Conservation (phyloP, 768 basidiomycete species). For the Leccinum longicurvipes region DNA sequence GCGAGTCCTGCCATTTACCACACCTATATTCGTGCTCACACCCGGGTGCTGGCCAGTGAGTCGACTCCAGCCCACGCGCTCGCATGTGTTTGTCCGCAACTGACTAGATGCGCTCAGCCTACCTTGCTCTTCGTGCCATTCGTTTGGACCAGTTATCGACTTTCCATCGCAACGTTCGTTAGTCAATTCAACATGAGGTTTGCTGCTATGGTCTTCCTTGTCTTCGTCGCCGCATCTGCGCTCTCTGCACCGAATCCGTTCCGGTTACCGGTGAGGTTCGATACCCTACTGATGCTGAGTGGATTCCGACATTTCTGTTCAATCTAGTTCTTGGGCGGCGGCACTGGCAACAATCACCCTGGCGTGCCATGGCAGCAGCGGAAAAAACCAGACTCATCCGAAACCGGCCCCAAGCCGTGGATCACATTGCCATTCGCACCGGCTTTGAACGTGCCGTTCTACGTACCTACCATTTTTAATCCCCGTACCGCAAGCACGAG, state of each 20-base stretch:
- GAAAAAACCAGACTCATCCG: neutral
- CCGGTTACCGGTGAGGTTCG: neutral
- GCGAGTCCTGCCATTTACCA: no score
- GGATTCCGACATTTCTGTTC: neutral
- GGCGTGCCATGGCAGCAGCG: no score
- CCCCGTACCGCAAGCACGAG: no score
- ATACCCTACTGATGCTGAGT: neutral
- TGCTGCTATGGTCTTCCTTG: neutral
- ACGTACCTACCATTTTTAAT: neutral
- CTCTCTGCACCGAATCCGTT: neutral
- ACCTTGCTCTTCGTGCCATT: neutral
- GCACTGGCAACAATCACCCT: no score
- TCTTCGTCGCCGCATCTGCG: neutral
- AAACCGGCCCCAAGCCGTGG: neutral
- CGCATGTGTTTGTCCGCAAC: neutral
- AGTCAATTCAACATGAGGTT: neutral
- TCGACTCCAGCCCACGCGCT: neutral
- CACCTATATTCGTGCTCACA: no score
- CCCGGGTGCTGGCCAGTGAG: no score
- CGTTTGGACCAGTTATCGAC: neutral
- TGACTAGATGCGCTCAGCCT: neutral
- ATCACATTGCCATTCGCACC: neutral
- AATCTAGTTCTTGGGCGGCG: neutral
- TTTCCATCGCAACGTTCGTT: neutral
- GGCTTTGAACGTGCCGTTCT: neutral